Percentiles rank a stretch among this genome's conserved stretches.
phyloP scores from a whole-genome alignment of 148 eudicot species.

The Talinum fruticosum region DNA sequence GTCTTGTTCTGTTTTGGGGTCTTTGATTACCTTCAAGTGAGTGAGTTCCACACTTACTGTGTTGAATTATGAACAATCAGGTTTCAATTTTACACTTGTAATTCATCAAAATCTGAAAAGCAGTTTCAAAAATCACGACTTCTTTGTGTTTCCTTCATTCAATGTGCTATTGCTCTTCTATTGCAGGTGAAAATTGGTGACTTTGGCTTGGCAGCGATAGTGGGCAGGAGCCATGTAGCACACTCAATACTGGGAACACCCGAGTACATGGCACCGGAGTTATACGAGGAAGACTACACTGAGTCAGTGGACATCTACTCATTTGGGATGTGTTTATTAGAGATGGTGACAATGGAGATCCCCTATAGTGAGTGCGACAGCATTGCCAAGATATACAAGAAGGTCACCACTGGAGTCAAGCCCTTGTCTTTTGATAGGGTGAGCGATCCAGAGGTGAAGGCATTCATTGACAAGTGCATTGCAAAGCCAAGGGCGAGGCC shows the following conservation, averaged over 20 bases:
- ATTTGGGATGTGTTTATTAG: constrained; percentile 79
- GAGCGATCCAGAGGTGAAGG: constrained; percentile 51
- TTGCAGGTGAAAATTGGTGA: constrained; percentile 85
- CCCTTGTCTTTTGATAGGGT: constrained; percentile 57
- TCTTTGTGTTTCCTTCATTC: neutral
- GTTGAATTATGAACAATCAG: too few relatives aligned
- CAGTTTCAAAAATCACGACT: neutral
- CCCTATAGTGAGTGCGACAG: constrained; percentile 81
- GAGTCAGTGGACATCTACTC: constrained; percentile 81
- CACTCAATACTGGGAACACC: constrained; percentile 81
- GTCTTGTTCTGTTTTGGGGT: neutral
- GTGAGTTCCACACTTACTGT: too few relatives aligned
- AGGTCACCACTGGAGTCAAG: constrained; percentile 67
- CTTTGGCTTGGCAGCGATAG: constrained; percentile 76
- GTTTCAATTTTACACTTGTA: too few relatives aligned
- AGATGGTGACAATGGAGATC: constrained; percentile 79
- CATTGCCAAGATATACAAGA: constrained; percentile 74
- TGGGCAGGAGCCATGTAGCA: constrained; percentile 74
- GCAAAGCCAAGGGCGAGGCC: constrained; percentile 69
- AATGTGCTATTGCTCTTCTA: neutral
- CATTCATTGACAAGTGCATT: constrained; percentile 70
- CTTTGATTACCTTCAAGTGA: neutral
- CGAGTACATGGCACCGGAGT: constrained; percentile 91
- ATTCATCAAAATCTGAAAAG: neutral
- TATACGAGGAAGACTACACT: constrained; percentile 84